Conservation (phyloP, 1,139 yeast species). For the Yamadazyma sp. region DNA sequence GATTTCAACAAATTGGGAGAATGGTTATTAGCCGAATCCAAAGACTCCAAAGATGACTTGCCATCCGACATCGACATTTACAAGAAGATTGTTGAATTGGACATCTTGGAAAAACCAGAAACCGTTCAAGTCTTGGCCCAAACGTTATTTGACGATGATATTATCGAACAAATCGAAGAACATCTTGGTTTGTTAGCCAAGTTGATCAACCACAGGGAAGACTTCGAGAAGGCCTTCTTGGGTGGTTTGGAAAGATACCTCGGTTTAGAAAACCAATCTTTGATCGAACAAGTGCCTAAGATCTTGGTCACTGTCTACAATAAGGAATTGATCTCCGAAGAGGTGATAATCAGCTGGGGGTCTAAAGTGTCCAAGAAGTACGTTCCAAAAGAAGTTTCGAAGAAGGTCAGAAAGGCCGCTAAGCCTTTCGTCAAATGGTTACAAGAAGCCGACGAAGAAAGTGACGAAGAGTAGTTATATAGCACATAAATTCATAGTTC, state of each 20-base stretch:
- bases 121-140: conserved; percentile 92
- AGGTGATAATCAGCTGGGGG: conserved; percentile 80
- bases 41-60: conserved; percentile 55
- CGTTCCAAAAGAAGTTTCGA: conserved; percentile 87
- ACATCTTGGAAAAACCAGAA: conserved; percentile 69
- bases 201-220: conserved; percentile 61
- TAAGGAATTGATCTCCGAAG: conserved; percentile 81
- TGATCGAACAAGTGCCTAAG: conserved; percentile 75
- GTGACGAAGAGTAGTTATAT: conserved; percentile 53
- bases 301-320: conserved; percentile 80
- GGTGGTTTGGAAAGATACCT: conserved; percentile 96
- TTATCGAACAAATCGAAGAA: conserved; percentile 67
- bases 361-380: conserved; percentile 90
- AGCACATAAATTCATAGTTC: background rate
- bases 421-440: conserved; percentile 95
- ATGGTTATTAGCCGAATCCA: conserved; percentile 66
- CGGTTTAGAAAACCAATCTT: conserved; percentile 78
- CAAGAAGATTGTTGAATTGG: conserved; percentile 83
- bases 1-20: conserved; percentile 80
- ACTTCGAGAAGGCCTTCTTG: conserved; percentile 81
- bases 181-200: conserved; percentile 84
- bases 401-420: conserved; percentile 94
- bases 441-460: conserved; percentile 79
- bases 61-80: conserved; percentile 89
- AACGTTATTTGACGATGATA: conserved; percentile 77